Percentiles rank a stretch among this genome's conserved stretches.
phyloP scores from a whole-genome alignment of 1,284 basidiomycete species.

The Coniferiporia weirii region DNA sequence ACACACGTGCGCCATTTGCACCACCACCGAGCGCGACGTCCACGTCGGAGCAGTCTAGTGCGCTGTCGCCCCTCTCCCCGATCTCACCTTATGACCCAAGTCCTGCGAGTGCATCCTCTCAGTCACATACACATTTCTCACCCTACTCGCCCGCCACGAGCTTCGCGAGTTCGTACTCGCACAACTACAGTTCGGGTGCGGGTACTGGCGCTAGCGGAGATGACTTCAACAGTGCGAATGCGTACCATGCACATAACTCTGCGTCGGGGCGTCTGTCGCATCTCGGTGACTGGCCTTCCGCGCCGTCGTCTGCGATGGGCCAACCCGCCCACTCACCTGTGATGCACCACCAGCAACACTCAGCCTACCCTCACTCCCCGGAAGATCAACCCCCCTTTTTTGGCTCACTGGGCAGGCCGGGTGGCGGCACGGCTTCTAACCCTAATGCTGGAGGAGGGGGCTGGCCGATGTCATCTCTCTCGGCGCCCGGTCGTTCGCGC shows the following conservation, averaged over 20 bases:
- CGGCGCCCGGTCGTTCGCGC: not conserved
- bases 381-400: slow-evolving; percentile 5
- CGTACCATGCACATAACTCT: not conserved
- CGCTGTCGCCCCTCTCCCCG: slow-evolving; percentile 7
- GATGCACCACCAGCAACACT: not conserved
- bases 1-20: slow-evolving; percentile 1
- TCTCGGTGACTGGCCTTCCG: slow-evolving; percentile 4
- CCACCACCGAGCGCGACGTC: not conserved
- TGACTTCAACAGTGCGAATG: not conserved
- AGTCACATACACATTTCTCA: not conserved
- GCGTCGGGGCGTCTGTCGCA: slow-evolving; percentile 2
- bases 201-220: too few species aligned
- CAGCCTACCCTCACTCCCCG: slow-evolving; percentile 5
- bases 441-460: not conserved
- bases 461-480: slow-evolving; percentile 2
- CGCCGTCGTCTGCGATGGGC: not conserved
- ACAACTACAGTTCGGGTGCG: not conserved
- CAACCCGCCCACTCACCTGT: not conserved
- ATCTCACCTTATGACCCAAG: not conserved
- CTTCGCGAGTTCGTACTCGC: not conserved
- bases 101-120: not conserved
- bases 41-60: not conserved
- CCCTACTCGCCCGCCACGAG: not conserved
- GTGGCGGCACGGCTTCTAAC: not conserved
- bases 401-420: not conserved